These are phyloP conservation scores for Filosporella fistucella DNA, from an alignment of 495 filamentous ascomycete genomes.

Conservation along the genomic window DNA sequence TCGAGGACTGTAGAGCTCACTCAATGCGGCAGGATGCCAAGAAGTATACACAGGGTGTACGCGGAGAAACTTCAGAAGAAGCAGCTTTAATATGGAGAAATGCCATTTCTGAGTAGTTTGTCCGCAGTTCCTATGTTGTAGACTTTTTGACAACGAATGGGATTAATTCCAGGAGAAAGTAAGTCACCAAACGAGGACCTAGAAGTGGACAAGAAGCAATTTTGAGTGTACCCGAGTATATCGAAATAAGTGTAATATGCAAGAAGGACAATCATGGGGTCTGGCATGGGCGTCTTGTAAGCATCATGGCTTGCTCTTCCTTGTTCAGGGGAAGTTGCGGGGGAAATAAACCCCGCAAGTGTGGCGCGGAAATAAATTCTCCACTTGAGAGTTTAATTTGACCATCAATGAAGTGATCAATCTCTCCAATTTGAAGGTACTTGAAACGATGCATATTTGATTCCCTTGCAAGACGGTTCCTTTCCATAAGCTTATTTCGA, in stretches of 20 bases:
- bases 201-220: too few species aligned
- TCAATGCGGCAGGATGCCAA: too few species aligned
- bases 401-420: too few species aligned
- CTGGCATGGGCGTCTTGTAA: not conserved
- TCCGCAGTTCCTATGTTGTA: not conserved
- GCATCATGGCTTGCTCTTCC: not conserved
- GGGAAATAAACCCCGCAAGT: not conserved
- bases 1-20: not conserved
- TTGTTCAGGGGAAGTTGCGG: too few species aligned
- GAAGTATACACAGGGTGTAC: too few species aligned
- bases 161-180: not conserved
- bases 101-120: not conserved
- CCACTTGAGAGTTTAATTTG: too few species aligned
- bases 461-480: too few species aligned
- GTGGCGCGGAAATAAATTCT: not conserved
- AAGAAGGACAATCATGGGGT: not conserved
- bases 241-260: not conserved
- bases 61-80: not conserved
- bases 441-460: too few species aligned
- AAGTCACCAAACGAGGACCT: too few species aligned
- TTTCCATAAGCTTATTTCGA: too few species aligned
- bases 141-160: not conserved
- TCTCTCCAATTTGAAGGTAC: too few species aligned
- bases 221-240: too few species aligned
- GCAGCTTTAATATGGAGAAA: not conserved